phyloP scores from a whole-genome alignment of 2,329 filamentous ascomycete species.

The Trichocomaceae sp. region DNA sequence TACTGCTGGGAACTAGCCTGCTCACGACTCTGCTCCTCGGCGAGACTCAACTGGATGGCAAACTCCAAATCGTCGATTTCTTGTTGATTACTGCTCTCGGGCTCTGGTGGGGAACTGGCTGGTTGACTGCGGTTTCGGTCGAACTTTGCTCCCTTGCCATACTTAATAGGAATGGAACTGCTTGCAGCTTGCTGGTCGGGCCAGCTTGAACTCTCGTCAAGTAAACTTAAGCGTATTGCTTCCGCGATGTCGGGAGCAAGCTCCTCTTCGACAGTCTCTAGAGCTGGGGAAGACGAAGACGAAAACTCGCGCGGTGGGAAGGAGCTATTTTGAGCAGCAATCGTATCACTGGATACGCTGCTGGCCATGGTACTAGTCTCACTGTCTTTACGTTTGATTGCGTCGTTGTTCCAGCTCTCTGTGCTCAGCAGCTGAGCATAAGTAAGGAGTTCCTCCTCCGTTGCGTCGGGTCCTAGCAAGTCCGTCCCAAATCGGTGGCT shows the following conservation, averaged over 20 bases:
- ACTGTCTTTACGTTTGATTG: slow-evolving; percentile 40
- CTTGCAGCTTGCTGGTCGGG: slow-evolving; percentile 14
- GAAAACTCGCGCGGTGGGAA: slow-evolving; percentile 26
- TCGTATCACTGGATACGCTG: slow-evolving; percentile 33
- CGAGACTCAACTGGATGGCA: slow-evolving; percentile 56
- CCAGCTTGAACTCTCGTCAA: slow-evolving; percentile 26
- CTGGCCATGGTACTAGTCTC: slow-evolving; percentile 33
- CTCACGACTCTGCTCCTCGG: slow-evolving; percentile 49
- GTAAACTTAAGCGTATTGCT: slow-evolving; percentile 52
- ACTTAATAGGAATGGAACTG: slow-evolving; percentile 31
- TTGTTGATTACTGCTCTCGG: slow-evolving; percentile 35
- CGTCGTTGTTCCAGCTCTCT: slow-evolving; percentile 49
- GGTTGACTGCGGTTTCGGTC: slow-evolving; percentile 16
- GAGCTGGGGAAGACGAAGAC: slow-evolving; percentile 31
- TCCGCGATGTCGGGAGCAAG: slow-evolving; percentile 56
- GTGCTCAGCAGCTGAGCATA: slow-evolving; percentile 59
- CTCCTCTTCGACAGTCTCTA: slow-evolving; percentile 41
- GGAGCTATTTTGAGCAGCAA: slow-evolving; percentile 27
- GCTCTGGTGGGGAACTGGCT: slow-evolving; percentile 14
- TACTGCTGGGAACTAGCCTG: slow-evolving; percentile 16
- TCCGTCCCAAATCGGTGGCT: slow-evolving; percentile 79
- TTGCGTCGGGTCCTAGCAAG: slow-evolving; percentile 52
- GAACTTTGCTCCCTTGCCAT: slow-evolving; percentile 23
- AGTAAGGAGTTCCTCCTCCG: slow-evolving; percentile 56
- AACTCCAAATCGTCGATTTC: slow-evolving; percentile 56